Evolutionary conservation across 2,329 filamentous ascomycete species (phyloP), one percentile per base, ranked within the genome.

Genomic region (Sporothrix mexicana): DNA sequence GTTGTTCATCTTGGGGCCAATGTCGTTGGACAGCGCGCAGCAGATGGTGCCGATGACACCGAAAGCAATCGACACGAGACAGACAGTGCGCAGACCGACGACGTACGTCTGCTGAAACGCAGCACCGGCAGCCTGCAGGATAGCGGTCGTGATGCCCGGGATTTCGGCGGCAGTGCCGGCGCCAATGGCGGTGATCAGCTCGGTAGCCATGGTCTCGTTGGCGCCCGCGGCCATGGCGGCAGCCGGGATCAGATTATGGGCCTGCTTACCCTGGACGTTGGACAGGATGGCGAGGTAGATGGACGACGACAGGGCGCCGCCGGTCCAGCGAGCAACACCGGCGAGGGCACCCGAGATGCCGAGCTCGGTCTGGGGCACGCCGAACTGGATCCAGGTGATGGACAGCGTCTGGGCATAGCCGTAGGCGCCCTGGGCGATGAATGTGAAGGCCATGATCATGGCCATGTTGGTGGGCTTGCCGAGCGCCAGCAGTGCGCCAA

Each of bases 351-450:
- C 83, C 61, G 79, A 80, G 20, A 84, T 81, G 15, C 84, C 84
- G 0, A 86, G 79, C 64, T 85, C 83, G 15, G 81, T 80, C 73
- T 86, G 85, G 15, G 83, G 80, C 4, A 84, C 83, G 15, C 84
- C 84, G 72, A 85, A 81, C 75, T 85, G 84, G 9, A 82, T 84
- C 73, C 83, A 82, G 1, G 84, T 82, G 74, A 87, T 85, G 17
- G 80, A 82, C 15, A 85, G 77, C 62, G 85, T 84, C 70, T 84
- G 79, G 3, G 81, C 83, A 81, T 82, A 85, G 4, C 83, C 84
- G 74, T 84, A 86, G 3, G 81, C 83, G 8, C 79, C 78, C 75
- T 83, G 78, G 2, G 80, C 80, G 8, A 85, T 78, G 76, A 85
- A 85, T n/a, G 83, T 78, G 71, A 85, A 85, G 0, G 82, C 84